Conservation (phyloP, 192 early-diverging fungal genomes). For the Nowakowskiella sp. region DNA sequence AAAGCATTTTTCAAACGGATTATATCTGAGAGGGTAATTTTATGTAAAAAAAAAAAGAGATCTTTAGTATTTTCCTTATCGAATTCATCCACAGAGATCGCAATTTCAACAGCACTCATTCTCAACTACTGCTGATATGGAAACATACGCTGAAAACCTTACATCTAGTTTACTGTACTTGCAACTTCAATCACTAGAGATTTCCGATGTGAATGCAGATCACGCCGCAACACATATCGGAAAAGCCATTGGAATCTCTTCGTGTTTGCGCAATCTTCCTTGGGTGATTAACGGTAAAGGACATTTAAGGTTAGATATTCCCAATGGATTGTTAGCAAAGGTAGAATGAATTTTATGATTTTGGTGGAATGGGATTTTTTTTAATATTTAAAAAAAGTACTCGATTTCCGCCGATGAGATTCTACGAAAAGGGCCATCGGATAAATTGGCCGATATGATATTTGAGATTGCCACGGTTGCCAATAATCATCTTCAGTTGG, state of each 20-base stretch:
- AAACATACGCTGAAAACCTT: slow-evolving; percentile 83
- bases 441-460: slow-evolving; percentile 64
- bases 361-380: background rate
- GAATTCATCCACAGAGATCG: slow-evolving; percentile 49
- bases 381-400: slow-evolving; percentile 57
- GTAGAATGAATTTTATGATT: slow-evolving; percentile 30
- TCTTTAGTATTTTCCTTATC: slow-evolving; percentile 19
- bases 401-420: slow-evolving; percentile 66
- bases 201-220: slow-evolving; percentile 74
- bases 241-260: slow-evolving; percentile 76
- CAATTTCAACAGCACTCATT: slow-evolving; percentile 43
- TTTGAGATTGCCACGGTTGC: slow-evolving; percentile 82
- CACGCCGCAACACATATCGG: slow-evolving; percentile 87
- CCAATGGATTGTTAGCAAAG: slow-evolving; percentile 68
- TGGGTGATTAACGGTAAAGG: slow-evolving; percentile 60
- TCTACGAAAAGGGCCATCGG: slow-evolving; percentile 46
- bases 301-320: slow-evolving; percentile 64
- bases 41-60: background rate
- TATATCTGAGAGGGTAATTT: slow-evolving; percentile 53
- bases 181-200: slow-evolving; percentile 76
- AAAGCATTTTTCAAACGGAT: slow-evolving; percentile 75
- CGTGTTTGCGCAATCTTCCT: slow-evolving; percentile 65
- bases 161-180: slow-evolving; percentile 81
- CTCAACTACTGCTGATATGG: slow-evolving; percentile 57
- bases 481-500: slow-evolving; percentile 67